A percentile compares a stretch with the other conserved stretches of the same genome.
These are phyloP conservation scores for Didymellaceae sp. DNA, from an alignment of 2,329 filamentous ascomycete genomes.

Conservation along the genomic window DNA sequence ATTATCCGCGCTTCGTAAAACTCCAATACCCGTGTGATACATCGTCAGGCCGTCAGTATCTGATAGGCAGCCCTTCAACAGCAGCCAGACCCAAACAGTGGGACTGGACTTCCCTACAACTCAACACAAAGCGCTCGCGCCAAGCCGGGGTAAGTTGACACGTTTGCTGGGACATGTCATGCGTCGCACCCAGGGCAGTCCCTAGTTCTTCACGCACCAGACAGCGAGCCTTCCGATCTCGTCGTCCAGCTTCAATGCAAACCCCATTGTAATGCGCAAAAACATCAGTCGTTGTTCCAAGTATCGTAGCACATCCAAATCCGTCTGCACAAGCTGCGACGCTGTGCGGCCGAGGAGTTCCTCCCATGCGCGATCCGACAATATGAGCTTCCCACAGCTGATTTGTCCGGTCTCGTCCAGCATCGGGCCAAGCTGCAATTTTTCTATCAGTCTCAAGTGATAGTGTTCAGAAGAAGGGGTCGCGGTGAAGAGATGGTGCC, in stretches of 20 bases:
- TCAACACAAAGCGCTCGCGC: slow-evolving; percentile 9
- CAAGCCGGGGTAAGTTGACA: slow-evolving; percentile 10
- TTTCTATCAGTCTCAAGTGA: background rate
- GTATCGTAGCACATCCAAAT: slow-evolving; percentile 52
- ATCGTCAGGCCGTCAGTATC: slow-evolving; percentile 1
- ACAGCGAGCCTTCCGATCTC: slow-evolving; percentile 39
- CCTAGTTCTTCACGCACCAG: slow-evolving; percentile 40
- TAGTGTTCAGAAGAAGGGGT: background rate
- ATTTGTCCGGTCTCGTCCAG: slow-evolving; percentile 65
- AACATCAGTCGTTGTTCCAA: slow-evolving; percentile 61
- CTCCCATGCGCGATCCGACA: slow-evolving; percentile 61
- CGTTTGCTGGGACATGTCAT: background rate
- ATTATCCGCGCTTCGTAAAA: slow-evolving; percentile 15
- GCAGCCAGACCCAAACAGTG: slow-evolving; percentile 2
- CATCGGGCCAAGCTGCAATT: slow-evolving; percentile 49
- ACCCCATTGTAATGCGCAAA: slow-evolving; percentile 60
- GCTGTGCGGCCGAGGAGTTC: slow-evolving; percentile 56
- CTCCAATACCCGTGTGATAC: slow-evolving; percentile 7
- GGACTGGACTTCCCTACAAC: slow-evolving; percentile 8
- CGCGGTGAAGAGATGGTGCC: background rate
- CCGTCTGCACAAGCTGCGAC: slow-evolving; percentile 51
- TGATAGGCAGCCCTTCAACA: slow-evolving; percentile 1
- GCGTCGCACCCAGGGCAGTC: background rate
- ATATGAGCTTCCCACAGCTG: slow-evolving; percentile 59
- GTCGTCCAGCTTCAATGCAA: slow-evolving; percentile 58